Conservation (phyloP, 2,329 filamentous ascomycete species). For the Calonectria fujianensis region DNA sequence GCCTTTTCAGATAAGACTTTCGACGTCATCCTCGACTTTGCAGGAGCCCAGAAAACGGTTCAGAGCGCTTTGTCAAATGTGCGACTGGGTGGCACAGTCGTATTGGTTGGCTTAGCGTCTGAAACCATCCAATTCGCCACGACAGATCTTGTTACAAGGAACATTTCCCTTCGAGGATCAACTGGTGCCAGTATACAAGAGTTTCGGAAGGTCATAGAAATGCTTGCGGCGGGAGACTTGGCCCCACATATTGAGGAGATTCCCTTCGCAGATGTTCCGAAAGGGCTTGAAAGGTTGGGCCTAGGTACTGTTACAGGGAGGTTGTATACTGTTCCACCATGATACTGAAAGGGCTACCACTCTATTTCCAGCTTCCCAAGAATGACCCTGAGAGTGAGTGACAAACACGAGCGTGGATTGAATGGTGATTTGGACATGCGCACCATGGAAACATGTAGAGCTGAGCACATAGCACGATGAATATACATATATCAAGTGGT, state of each 20-base stretch:
- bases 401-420: no score
- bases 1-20: not conserved
- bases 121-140: not conserved
- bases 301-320: not conserved
- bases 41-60: not conserved
- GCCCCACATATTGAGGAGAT: not conserved
- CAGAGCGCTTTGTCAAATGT: not conserved
- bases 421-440: no score
- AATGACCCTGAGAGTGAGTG: no score
- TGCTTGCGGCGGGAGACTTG: not conserved
- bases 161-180: not conserved
- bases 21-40: slow-evolving; percentile 1
- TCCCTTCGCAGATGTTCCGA: not conserved
- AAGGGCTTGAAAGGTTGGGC: not conserved
- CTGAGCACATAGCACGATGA: no score
- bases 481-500: no score
- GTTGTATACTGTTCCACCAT: not conserved
- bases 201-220: not conserved
- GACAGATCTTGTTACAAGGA: not conserved
- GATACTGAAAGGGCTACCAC: not conserved
- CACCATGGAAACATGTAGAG: no score
- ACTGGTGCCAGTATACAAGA: not conserved
- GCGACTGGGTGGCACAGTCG: not conserved
- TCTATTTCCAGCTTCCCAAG: no score
- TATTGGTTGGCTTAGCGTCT: not conserved